Evolutionary conservation across 2,329 filamentous ascomycete genomes (phyloP), one percentile per base, ranked within the genome.

Genomic region (Neofusicoccum kwambonambiense): DNA sequence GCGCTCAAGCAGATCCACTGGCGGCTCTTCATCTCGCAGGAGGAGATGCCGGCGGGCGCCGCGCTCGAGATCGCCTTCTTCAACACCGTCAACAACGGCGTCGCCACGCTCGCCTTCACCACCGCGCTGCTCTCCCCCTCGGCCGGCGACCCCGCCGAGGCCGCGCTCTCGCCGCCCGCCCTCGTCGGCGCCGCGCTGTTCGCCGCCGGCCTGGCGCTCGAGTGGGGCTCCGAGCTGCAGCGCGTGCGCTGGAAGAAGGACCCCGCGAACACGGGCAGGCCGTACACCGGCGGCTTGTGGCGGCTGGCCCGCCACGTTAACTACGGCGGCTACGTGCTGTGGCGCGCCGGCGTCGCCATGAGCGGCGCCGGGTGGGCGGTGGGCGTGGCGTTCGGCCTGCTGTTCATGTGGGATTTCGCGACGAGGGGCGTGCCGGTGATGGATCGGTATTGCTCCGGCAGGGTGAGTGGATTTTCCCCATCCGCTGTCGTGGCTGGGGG

Each of bases 1-100:
- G 77, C 80, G 27, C 65, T 82, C 34, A 88, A 88, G 76, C 86
- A 89, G 66, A 81, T 83, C 69, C 82, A 83, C 74, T 86, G 84
- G 83, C 75, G 83, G 13, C 70, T 78, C 1, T 69, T 68, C 31
- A 72, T 86, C 2, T 81, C 79, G 17, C 75, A 80, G 52, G 84
- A 88, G 68, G 78, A 82, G 12, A 83, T 88, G 74, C 76, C 77
- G 0, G 75, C 80, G 0, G 22, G 51, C 0, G 72, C 75, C 2
- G 84, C 85, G 0, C 47, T 80, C 0, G 65, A 73, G 2, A 78
- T 89, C 13, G 75, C 77, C 13, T 58, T 73, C 2, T 86, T 84
- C 78, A 89, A 89, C 73, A 80, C 80, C 0, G 41, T 84, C 9
- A 72, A 82, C 71, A 89, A 89, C 76, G 78, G 78, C n/a, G 13